Evolutionary conservation across 2,329 filamentous ascomycete species (phyloP), one percentile per base, ranked within the genome.

Genomic region (Fusarium chaquense): DNA sequence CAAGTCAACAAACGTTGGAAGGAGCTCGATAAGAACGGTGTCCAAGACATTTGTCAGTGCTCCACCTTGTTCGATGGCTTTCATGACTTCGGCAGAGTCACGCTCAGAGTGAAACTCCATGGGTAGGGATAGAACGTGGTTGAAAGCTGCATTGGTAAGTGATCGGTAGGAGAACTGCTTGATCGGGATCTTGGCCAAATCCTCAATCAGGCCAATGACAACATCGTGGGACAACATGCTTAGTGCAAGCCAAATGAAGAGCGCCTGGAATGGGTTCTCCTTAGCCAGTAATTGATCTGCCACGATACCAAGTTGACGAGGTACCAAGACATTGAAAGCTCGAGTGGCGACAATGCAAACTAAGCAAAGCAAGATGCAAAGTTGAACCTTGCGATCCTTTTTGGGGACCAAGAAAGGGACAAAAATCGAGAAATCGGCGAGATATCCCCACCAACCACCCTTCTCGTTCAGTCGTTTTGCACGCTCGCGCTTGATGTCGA

Each of bases 51-150:
- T 81, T 43, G 86, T 86, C 15, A 92, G 79, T 3, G 87, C 84
- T 41, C 84, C 81, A 0, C 89, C 91, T 70, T 91, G 89, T 52
- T 86, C 83, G n/a, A 92, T 84, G 5, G 89, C 86, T 67, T 88
- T 86, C 76, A 89, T 87, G 1, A 93, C 81, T 65, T 91, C 87
- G 2, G 88, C 89, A 2, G 88, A 89, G 56, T 87, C 84, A 67
- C 90, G 90, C 51, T 85, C 84, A 20, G 88, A 87, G 74, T 93
- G 90, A 57, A 92, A 93, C 65, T 92, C 89, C 80, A 90, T 90
- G 0, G 89, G 90, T 1, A 92, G 81, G n/a, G 81, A 83, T 84
- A 93, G 89, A 35, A 93, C 84, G 61, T 93, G 90, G 59, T 85
- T 83, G 75, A 91, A 93, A 0, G 89, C 86, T 3, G 87, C 83